These are phyloP conservation scores for Castanopsis chinensis DNA, from an alignment of 306 rosid genomes.

Conservation along the genomic window DNA sequence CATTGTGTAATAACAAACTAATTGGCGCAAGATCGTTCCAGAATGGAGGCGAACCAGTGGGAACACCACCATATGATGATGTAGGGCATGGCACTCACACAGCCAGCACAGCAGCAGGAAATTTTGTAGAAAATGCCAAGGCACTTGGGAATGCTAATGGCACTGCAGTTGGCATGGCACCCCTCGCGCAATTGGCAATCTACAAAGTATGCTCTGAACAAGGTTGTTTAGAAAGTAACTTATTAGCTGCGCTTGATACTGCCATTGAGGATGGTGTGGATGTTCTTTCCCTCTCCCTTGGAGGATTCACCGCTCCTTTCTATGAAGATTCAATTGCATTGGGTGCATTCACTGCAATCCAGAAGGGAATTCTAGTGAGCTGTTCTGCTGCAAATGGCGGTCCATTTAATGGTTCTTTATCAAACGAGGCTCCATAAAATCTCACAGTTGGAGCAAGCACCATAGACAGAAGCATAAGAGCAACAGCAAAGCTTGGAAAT, in stretches of 20 bases:
- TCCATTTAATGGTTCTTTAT: constrained; percentile 36
- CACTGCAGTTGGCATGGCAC: constrained; percentile 71
- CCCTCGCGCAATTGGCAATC: constrained; percentile 59
- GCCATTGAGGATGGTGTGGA: constrained; percentile 67
- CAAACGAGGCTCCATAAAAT: constrained; percentile 78
- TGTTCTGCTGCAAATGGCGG: constrained; percentile 67
- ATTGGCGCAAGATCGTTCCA: constrained; percentile 61
- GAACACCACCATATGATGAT: constrained; percentile 45
- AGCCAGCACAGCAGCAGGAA: constrained; percentile 60
- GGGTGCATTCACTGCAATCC: constrained; percentile 61
- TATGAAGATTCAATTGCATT: constrained; percentile 49
- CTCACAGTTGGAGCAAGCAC: constrained; percentile 57
- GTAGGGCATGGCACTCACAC: constrained; percentile 84
- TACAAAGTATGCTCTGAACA: constrained; percentile 35
- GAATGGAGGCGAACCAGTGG: no score
- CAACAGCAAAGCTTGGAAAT: constrained; percentile 44
- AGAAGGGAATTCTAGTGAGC: constrained; percentile 67
- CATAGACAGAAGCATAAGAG: constrained; percentile 54
- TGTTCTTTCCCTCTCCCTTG: constrained; percentile 70
- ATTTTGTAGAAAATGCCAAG: constrained; percentile 39
- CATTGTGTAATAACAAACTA: constrained; percentile 66
- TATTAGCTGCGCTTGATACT: constrained; percentile 47
- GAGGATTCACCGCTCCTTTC: constrained; percentile 50
- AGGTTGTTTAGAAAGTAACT: constrained; percentile 36
- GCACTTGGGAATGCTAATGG: constrained; percentile 59